Conservation (phyloP, 169 alveolate genomes). For the Toxoplasma gondii region DNA sequence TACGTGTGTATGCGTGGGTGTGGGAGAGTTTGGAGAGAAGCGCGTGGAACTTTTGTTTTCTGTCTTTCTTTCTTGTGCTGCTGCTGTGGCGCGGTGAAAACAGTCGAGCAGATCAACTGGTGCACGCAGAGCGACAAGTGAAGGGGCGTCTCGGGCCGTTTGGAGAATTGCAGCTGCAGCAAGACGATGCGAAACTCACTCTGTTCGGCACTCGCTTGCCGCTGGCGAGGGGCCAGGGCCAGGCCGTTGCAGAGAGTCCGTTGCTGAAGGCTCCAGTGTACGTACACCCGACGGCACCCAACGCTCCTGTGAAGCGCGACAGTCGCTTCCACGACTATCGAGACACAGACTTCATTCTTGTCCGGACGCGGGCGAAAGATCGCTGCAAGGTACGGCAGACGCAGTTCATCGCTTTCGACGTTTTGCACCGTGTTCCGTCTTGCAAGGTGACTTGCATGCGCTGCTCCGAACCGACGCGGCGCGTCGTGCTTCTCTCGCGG, state of each 20-base stretch:
- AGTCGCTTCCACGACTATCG: conserved; percentile 69
- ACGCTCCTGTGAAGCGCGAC: conserved; percentile 54
- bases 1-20: neutral
- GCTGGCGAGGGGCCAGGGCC: conserved; percentile 55
- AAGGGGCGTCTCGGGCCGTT: conserved; percentile 69
- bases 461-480: neutral
- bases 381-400: conserved; percentile 66
- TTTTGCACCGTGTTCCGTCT: neutral
- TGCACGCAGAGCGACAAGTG: conserved; percentile 39
- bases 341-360: conserved; percentile 77
- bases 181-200: neutral
- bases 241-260: conserved; percentile 74
- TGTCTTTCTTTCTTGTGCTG: neutral
- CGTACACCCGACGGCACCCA: conserved; percentile 73
- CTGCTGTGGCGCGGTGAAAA: neutral
- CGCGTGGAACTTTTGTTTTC: neutral
- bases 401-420: neutral
- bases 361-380: conserved; percentile 68
- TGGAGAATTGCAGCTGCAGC: conserved; percentile 65
- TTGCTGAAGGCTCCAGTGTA: conserved; percentile 77
- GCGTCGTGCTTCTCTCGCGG: neutral
- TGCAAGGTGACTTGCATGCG: neutral
- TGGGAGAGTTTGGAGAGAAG: neutral
- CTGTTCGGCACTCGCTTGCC: conserved; percentile 28
- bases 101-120: neutral